Base-by-base conservation (phyloP, 345 rosid species). In the Camelina laxa region DNA sequence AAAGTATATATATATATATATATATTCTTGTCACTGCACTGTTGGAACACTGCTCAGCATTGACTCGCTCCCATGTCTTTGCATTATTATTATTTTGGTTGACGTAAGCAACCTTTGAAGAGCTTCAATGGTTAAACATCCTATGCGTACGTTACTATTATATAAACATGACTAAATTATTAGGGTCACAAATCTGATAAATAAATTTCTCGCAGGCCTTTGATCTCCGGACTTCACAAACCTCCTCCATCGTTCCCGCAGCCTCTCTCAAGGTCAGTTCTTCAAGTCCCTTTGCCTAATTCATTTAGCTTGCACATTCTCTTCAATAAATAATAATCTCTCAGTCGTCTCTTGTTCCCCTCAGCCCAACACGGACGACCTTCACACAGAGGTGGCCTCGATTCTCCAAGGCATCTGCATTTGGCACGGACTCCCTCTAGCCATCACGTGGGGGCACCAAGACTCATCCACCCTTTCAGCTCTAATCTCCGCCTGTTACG, bases 391-490 rank as follows among this genome's bases (percentile, higher is more conserved):
- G 77, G 73, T 87, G 76, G 71, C 76, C 16, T 82, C 84, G 44
- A 75, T 84, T 77, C 80, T 89, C 78, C 79, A 67, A 63, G 87
- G 84, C 65, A 79, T 86, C 48, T 91, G 91, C 88, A 81, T 38
- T 73, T 80, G 65, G 15, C 66, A 86, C 76, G 68, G 81, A 44
- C 72, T 93, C 42, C 96, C 96, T 57, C 73, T 93, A 71, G 98
- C 97, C 66, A 85, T 89, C 60, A 91, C 91, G 4, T 93, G 98
- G 98, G 86, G 88, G 1, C 81, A 81, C 65, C 87, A 83, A 82
- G 88, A 69, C 55, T 60, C 71, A 36, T 88, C 41, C 41, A 31
- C 82, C 70, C 80, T 93, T 63, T 81, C 91, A 15, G 83, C 90
- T 6, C 80, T 91, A 15, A 84, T 82, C 74, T 73, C 87, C 36